Base-by-base conservation (phyloP, 768 basidiomycete species). In the Solioccasus polychromus region DNA sequence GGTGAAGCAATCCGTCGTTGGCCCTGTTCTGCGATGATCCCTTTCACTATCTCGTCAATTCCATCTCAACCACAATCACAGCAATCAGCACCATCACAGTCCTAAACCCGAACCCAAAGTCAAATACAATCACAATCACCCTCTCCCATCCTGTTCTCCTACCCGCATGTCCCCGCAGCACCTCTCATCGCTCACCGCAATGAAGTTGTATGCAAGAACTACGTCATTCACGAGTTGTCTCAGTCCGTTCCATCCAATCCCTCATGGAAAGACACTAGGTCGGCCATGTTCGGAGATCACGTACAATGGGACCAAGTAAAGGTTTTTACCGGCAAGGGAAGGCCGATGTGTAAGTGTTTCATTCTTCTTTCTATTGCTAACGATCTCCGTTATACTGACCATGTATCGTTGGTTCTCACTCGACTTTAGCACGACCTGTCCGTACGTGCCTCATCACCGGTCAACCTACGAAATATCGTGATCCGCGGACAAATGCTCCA, bases 241-340 rank as follows among this genome's bases (percentile, higher is more conserved):
- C 79, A 85, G 49, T 59, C 64, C 2, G 66, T 73, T 19, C 69
- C 68, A 5, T 63, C 66, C 1, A 63, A 80, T 47, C 83, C 86
- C 0, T 58, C 64, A 1, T 86, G 88, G 85, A 71, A 68, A 37
- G 79, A 85, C 24, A 90, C 85, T 10, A 88, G 92, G 84, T 57
- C 74, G 7, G 83, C 89, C 2, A 74, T 95, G 70, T 91, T 97
- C 55, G 92, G 94, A 2, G 74, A 86, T 40, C 85, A 94, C 54
- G 83, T 85, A 8, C 76, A 83, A 38, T 97, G 88, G 88, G 81
- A 86, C 40, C 76, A 83, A 23, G 47, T 88, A 18, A 79, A 74
- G 49, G 83, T 84, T 6, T 88, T 78, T 53, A 70, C 72, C 2
- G 74, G 78, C 19, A 86, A 82, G 62, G 72, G 72, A n/a, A 71